phyloP scores from a whole-genome alignment of 148 eudicot genomes.

The Chenopodium formosanum region DNA sequence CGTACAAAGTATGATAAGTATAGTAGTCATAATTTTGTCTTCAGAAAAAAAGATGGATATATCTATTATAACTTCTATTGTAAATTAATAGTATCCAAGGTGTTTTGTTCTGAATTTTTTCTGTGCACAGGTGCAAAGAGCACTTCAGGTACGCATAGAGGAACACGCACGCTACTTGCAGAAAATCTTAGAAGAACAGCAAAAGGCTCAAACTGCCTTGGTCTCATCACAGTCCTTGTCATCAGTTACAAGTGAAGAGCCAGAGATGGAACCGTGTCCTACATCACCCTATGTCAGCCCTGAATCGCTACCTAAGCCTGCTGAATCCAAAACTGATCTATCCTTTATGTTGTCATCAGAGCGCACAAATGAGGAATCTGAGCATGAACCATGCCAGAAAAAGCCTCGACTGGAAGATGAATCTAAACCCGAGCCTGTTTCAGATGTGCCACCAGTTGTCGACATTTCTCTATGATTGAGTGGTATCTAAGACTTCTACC shows the following conservation, averaged over 20 bases:
- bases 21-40: not conserved
- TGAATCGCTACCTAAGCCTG: slow-evolving; percentile 26
- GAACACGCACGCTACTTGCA: slow-evolving; percentile 47
- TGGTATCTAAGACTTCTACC: not conserved
- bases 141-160: slow-evolving; percentile 47
- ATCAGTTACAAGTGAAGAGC: slow-evolving; percentile 25
- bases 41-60: not conserved
- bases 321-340: slow-evolving; percentile 30
- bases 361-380: slow-evolving; percentile 21
- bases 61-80: not conserved
- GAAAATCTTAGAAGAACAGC: slow-evolving; percentile 48
- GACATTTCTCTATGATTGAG: slow-evolving; percentile 18
- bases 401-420: slow-evolving; percentile 21
- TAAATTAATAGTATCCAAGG: not conserved
- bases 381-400: slow-evolving; percentile 29
- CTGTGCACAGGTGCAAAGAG: slow-evolving; percentile 36
- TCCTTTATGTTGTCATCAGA: slow-evolving; percentile 24
- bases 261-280: slow-evolving; percentile 19
- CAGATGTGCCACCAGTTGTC: slow-evolving; percentile 12
- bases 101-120: not conserved
- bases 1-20: too few relatives aligned
- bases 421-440: slow-evolving; percentile 17
- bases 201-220: slow-evolving; percentile 32
- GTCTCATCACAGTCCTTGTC: slow-evolving; percentile 28
- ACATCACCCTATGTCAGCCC: slow-evolving; percentile 16